Evolutionary conservation across 805 yeast species (phyloP), one percentile per base, ranked within the genome.

Genomic region (Millerozyma acaciae): DNA sequence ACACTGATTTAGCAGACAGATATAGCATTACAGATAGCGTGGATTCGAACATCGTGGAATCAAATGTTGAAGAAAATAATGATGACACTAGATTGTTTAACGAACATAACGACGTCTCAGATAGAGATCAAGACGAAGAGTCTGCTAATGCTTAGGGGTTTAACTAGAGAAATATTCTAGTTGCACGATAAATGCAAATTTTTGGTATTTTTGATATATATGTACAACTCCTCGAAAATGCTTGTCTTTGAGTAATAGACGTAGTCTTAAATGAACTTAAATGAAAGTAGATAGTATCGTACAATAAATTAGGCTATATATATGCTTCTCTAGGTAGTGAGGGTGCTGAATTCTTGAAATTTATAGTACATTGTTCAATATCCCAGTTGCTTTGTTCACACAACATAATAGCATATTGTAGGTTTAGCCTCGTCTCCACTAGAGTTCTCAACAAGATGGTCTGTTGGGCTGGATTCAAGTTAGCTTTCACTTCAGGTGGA

Each of bases 371-470:
- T 33, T 65, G 70, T 17, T 75, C 78, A 45, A 76, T 80, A 55
- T 84, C 82, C 89, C 94, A 89, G 34, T 75, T 72, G 49, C 95
- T 86, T 56, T 88, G 96, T 53, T 87, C 88, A 37, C 88, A 81
- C 24, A 93, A 70, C 84, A 89, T 76, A 17, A 78, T 62, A 0
- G 90, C 84, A 55, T 79, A 89, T 47, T 84, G 84, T n/a, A 84
- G 66, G 44, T 75, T 88, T 45, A 89, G 65, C 30, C 78, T 76
- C 0, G 97, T 89, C 42, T 82, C 85, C 17, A 71, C 55, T 60
- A 82, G 75, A 16, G 90, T 60, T 48, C 74, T 80, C 15, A 73
- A 70, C 12, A 85, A 68, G 4, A 86, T 56, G 36, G 78, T 80
- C 42, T 80, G 77, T 53, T 84, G 94, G 5, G 59, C 53, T 0